Evolutionary conservation across 164 flowering plant genomes (phyloP), one percentile per base, ranked within the genome.

Genomic region (Aristolochia fimbriata): DNA sequence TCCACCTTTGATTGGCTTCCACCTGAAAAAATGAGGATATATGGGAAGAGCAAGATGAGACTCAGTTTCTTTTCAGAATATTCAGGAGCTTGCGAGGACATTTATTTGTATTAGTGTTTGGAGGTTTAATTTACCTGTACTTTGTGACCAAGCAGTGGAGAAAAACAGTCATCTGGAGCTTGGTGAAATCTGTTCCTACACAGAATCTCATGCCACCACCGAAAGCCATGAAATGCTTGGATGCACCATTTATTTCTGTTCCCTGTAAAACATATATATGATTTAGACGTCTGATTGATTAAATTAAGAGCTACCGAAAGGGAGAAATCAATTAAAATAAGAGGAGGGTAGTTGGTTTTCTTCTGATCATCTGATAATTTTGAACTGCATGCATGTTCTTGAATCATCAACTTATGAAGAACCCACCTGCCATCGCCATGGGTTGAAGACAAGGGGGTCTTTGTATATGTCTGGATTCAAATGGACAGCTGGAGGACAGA

Each of bases 401-500:
- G 43, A 37, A 37, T 10, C 12, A 10, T 37, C 43, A 37, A 37
- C 43, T 3, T n/a, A n/a, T 2, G 43, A 5, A 37, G 10, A 10
- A 37, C 43, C 43, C 43, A 86, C 98, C 84, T 86, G 71, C 98
- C 98, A 91, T 80, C 98, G 77, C 81, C 74, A 57, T 60, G 98
- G 98, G 73, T 91, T 88, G 73, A 91, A 91, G 54, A 71, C 62
- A 30, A 83, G 79, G 24, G 98, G 96, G 67, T 91, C 78, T 62
- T 74, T 73, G 61, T 84, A 91, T 55, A 61, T 81, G 63, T 68
- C 66, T 55, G 96, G 96, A 66, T 91, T 81, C 69, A 91, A 73
- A 72, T 91, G 98, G 30, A 86, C 91, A 60, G 94, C 94, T 67
- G 97, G 96, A 61, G 96, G 98, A 78, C 96, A 85, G 22, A 83